Evolutionary conservation across 2,329 filamentous ascomycete genomes (phyloP).

Genomic region (Exserohilum turcica): DNA sequence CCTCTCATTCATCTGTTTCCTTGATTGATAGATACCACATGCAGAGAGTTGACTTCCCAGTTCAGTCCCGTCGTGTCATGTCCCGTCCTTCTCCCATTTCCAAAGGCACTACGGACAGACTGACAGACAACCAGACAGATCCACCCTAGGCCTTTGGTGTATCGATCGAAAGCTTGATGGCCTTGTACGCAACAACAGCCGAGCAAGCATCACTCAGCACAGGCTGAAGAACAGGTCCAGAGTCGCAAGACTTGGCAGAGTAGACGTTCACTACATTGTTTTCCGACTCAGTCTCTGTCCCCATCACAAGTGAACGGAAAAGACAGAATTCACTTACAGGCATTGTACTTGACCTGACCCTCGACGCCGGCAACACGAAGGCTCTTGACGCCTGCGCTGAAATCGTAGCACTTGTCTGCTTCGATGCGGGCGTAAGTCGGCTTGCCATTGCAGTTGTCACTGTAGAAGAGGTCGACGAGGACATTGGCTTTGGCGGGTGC

Average conservation of each 20-base stretch:
- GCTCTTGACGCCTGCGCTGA: background rate
- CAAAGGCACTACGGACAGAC: no score
- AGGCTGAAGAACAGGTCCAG: conserved; percentile 2
- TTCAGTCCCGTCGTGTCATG: no score
- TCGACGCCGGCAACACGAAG: background rate
- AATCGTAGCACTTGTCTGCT: background rate
- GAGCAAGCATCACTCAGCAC: conserved; percentile 6
- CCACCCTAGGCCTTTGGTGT: background rate
- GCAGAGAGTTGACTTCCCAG: no score
- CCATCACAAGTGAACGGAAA: background rate
- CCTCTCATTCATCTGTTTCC: no score
- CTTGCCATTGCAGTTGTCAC: background rate
- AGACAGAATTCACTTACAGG: background rate
- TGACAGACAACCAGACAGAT: background rate
- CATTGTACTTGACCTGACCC: background rate
- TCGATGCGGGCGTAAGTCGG: background rate
- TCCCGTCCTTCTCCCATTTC: no score
- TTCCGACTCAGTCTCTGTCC: no score
- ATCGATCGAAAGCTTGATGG: conserved; percentile 8
- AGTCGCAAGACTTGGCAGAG: background rate
- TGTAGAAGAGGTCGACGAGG: background rate
- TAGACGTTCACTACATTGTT: background rate
- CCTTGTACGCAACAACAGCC: conserved; percentile 5
- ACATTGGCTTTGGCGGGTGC: background rate
- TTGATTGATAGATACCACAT: no score